Percentiles rank a stretch among this genome's conserved stretches.
These are phyloP conservation scores for Geotrichum reessii DNA, from an alignment of 1,139 yeast genomes.

Conservation along the genomic window DNA sequence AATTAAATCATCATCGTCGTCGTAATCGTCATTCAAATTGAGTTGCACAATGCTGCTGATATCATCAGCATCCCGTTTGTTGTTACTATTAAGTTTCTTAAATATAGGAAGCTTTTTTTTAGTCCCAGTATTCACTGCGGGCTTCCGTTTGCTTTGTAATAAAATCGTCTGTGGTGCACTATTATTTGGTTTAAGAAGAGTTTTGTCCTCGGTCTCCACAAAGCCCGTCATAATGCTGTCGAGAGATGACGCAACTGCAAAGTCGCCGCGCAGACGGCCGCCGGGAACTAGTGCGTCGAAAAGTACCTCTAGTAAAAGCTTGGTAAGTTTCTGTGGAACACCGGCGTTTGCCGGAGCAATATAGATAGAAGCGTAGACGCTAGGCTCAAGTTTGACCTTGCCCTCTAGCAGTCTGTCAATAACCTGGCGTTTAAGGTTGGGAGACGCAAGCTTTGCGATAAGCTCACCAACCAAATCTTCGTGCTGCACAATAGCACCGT, in stretches of 20 bases:
- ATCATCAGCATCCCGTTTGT: conserved; percentile 1
- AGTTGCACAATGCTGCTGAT: conserved; percentile 1
- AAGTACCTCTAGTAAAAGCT: conserved; percentile 41
- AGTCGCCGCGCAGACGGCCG: conserved; percentile 50
- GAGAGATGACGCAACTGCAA: conserved; percentile 43
- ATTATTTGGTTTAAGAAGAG: conserved; percentile 41
- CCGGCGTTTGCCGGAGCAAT: conserved; percentile 49
- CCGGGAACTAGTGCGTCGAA: conserved; percentile 41
- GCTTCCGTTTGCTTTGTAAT: conserved; percentile 8
- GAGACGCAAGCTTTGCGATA: conserved; percentile 7
- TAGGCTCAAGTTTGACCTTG: conserved; percentile 45
- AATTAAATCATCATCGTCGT: conserved; percentile 46
- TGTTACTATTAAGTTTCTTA: neutral
- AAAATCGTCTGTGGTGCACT: conserved; percentile 27
- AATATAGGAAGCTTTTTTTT: conserved; percentile 2
- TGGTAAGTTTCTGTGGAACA: conserved; percentile 39
- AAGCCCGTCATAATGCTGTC: conserved; percentile 64
- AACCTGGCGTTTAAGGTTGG: conserved; percentile 48
- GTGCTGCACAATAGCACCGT: conserved; percentile 11
- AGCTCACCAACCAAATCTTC: conserved; percentile 15
- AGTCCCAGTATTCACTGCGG: neutral
- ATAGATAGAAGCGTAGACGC: conserved; percentile 47
- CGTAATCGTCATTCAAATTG: conserved; percentile 39
- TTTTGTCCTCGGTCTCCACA: conserved; percentile 41
- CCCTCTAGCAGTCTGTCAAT: conserved; percentile 63